Conservation (phyloP, 78 protist species). For the Dictyostelium purpureum region DNA sequence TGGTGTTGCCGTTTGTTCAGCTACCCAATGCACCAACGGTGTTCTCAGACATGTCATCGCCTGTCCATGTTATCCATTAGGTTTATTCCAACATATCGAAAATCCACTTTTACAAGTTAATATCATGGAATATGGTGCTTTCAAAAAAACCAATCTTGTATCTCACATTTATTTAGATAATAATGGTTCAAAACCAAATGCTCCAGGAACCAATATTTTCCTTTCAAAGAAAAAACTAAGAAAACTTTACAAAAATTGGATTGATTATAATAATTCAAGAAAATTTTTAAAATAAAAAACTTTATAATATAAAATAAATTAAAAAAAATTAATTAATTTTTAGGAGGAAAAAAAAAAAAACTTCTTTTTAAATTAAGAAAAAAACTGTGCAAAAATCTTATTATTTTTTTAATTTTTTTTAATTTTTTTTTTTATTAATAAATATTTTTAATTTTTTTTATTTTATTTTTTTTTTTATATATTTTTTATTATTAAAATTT, state of each 20-base stretch:
- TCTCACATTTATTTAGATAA: not conserved
- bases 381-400: too few species aligned
- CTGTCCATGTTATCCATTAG: constrained; percentile 42
- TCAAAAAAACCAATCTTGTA: not conserved
- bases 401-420: too few species aligned
- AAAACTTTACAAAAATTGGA: not conserved
- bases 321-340: too few species aligned
- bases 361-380: too few species aligned
- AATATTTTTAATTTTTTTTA: too few species aligned
- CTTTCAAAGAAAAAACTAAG: not conserved
- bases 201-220: not conserved
- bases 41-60: not conserved
- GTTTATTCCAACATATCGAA: constrained; percentile 15
- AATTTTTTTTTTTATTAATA: too few species aligned
- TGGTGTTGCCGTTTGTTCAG: constrained; percentile 17
- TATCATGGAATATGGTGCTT: constrained; percentile 26
- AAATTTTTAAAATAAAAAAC: too few species aligned
- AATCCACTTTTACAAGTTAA: constrained; percentile 45
- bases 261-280: not conserved
- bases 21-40: constrained; percentile 5
- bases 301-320: too few species aligned
- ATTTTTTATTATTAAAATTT: too few species aligned
- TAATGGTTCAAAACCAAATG: not conserved
- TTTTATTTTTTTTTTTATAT: too few species aligned
- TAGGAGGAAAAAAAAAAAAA: too few species aligned